Conservation (phyloP, 495 filamentous ascomycete species). For the Penicillium pulvis region DNA sequence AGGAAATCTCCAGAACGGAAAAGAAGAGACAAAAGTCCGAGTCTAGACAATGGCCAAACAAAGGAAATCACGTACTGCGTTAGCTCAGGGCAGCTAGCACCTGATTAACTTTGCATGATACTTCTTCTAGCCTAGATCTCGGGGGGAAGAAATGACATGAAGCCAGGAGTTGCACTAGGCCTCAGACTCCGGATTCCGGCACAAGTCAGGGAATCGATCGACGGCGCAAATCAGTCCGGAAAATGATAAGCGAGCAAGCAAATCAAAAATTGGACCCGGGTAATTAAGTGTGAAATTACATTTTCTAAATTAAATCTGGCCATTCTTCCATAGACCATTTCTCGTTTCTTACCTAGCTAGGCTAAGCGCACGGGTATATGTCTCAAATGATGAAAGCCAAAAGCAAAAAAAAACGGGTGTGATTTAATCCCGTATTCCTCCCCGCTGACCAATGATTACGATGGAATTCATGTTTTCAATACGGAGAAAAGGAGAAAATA, state of each 20-base stretch:
- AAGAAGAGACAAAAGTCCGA: not conserved
- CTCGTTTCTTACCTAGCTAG: not conserved
- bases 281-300: not conserved
- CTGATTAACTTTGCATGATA: not conserved
- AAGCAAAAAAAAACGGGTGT: not conserved
- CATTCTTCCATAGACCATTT: not conserved
- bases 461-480: not conserved
- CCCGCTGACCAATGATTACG: not conserved
- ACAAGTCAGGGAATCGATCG: conserved; percentile 3
- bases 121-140: not conserved
- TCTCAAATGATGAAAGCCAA: conserved; percentile 1
- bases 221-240: not conserved
- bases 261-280: conserved; percentile 1
- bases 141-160: not conserved
- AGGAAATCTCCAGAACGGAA: not conserved
- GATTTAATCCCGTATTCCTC: not conserved
- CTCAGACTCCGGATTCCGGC: conserved; percentile 2
- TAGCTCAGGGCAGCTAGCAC: conserved; percentile 1
- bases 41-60: not conserved
- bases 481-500: not conserved
- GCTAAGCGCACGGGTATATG: not conserved
- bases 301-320: not conserved
- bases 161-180: not conserved
- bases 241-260: conserved; percentile 7
- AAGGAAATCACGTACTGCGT: not conserved